Percentiles rank a stretch among this genome's conserved stretches.
These are phyloP conservation scores for Chlamydomonas sp. DNA, from an alignment of 139 green algal species.

Conservation along the genomic window DNA sequence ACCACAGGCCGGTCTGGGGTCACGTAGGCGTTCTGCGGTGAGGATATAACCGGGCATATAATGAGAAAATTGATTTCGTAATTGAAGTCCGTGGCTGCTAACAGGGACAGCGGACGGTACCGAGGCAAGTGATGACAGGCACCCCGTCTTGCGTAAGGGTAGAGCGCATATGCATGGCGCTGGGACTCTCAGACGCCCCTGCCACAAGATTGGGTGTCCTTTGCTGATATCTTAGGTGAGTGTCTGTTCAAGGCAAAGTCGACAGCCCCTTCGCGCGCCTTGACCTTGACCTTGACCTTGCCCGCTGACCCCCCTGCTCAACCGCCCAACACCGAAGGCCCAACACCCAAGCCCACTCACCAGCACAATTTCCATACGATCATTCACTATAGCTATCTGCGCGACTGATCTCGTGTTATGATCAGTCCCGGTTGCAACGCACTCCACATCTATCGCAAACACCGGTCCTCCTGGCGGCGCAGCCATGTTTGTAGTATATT, in stretches of 20 bases:
- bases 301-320: too few species aligned
- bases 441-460: constrained; percentile 91
- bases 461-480: constrained; percentile 14
- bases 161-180: too few species aligned
- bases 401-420: constrained; percentile 86
- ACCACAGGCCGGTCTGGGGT: constrained; percentile 71
- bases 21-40: constrained; percentile 86
- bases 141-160: too few species aligned
- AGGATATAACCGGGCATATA: not conserved
- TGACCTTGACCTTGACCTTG: too few species aligned
- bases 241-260: too few species aligned
- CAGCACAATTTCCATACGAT: constrained; percentile 66
- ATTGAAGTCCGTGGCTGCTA: not conserved
- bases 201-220: too few species aligned
- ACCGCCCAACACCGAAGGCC: not conserved
- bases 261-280: too few species aligned
- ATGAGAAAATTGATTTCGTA: not conserved
- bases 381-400: constrained; percentile 89
- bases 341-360: not conserved
- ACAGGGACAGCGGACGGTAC: too few species aligned
- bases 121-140: too few species aligned
- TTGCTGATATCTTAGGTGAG: too few species aligned
- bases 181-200: too few species aligned
- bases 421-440: constrained; percentile 85
- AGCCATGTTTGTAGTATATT: not conserved